Conservation (phyloP, 192 early-diverging fungal species). For the Pilaira anomala region DNA sequence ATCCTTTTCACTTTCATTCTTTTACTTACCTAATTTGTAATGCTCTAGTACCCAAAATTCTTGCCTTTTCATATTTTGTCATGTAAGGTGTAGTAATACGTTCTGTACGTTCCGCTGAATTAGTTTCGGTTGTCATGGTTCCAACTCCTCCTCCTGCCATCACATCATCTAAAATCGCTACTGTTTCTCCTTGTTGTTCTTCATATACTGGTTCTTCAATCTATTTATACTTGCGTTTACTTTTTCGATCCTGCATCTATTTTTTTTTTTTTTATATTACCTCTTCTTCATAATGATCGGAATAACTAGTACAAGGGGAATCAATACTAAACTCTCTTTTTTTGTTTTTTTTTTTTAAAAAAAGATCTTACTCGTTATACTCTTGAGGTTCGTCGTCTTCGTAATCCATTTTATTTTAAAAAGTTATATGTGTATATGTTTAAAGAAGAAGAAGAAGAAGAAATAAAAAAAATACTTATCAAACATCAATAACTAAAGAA, state of each 20-base stretch:
- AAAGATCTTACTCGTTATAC: conserved; percentile 4
- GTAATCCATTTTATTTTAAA: conserved; percentile 12
- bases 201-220: neutral
- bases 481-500: too few species aligned
- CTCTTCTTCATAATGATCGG: neutral
- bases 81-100: conserved; percentile 96
- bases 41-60: conserved; percentile 87
- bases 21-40: conserved; percentile 77
- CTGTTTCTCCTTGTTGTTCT: neutral
- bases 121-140: neutral
- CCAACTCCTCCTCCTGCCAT: neutral
- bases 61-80: conserved; percentile 97
- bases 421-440: neutral
- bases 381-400: conserved; percentile 15
- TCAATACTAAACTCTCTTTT: too few species aligned
- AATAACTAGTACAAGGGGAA: neutral
- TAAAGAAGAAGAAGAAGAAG: neutral
- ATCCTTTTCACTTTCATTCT: neutral
- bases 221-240: neutral
- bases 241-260: too few species aligned
- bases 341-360: neutral
- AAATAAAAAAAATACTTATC: too few species aligned
- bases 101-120: conserved; percentile 53
- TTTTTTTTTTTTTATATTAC: neutral
- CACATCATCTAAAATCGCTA: conserved; percentile 10